These are phyloP conservation scores for Hymenoscyphus occultus DNA, from an alignment of 2,329 filamentous ascomycete species.

Conservation along the genomic window DNA sequence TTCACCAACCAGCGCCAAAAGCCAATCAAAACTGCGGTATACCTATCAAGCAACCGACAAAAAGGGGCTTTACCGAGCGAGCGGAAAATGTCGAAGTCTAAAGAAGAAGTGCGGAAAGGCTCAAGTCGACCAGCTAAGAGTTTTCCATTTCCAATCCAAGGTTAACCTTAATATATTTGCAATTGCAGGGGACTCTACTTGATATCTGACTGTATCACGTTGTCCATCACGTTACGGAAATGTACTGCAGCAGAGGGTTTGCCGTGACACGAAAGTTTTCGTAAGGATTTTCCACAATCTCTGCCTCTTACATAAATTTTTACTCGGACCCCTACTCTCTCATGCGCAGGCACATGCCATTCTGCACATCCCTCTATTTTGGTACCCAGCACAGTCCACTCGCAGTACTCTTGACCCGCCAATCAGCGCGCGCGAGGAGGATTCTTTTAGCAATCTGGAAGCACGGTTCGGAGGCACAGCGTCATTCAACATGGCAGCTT, in stretches of 20 bases:
- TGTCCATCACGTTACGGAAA: slow-evolving; percentile 11
- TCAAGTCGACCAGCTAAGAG: background rate
- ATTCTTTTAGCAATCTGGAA: slow-evolving; percentile 28
- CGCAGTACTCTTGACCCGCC: background rate
- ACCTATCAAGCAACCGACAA: no score
- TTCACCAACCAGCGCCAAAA: background rate
- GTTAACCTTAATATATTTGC: background rate
- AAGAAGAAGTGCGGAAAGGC: background rate
- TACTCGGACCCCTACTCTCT: slow-evolving; percentile 6
- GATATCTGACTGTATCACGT: background rate
- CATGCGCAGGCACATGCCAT: slow-evolving; percentile 8
- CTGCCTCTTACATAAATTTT: slow-evolving; percentile 13
- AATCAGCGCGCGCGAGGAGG: slow-evolving; percentile 13
- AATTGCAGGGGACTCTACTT: background rate
- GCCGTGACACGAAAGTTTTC: slow-evolving; percentile 14
- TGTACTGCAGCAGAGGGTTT: slow-evolving; percentile 4
- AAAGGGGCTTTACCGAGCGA: slow-evolving; percentile 1
- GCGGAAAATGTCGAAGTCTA: background rate
- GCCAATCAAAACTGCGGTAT: background rate
- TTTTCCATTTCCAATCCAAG: background rate
- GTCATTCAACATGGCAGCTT: slow-evolving; percentile 17
- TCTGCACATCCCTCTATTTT: slow-evolving; percentile 3
- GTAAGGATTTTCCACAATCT: slow-evolving; percentile 9
- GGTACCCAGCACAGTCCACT: background rate
- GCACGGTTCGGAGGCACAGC: slow-evolving; percentile 9